Evolutionary conservation across 352 stramenopile genomes (phyloP), one percentile per base, ranked within the genome.

Genomic region (Pythium folliculosum): DNA sequence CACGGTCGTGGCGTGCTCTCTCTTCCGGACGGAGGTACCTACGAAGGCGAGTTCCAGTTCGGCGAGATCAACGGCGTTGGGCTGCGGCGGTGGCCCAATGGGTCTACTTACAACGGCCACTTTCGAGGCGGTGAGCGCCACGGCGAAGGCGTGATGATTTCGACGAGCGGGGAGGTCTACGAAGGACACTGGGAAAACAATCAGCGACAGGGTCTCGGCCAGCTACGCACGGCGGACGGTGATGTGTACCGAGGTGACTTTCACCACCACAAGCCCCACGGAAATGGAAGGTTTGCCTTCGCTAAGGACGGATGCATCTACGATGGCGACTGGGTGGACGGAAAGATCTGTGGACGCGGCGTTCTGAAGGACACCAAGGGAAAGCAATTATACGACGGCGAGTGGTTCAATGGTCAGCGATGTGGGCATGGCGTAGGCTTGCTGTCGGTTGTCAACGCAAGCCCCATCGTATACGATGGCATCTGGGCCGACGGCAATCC

Each of bases 21-120:
- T 0, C 67, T 88, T 3, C 51, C 58, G 5, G 72, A 79, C 32
- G 75, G 70, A 2, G 63, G 59, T 6, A 63, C 48, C 4, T 89
- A 89, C 60, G 77, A 89, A 66, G 79, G 82, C 13, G 71, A 78
- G 3, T 91, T 91, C 49, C n/a, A 58, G 1, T 50, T 80, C 47
- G 81, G 79, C 27, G 82, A 91, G 59, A 91, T 91, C n/a, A 72
- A 86, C 6, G 82, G 82, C 30, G 58, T 78, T 17, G 81, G 82
- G 0, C 53, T 91, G 14, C 77, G 81, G 16, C 65, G 74, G 14
- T 91, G 81, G 81, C 60, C 79, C 1, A 69, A 89, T 37, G 81
- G 82, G 6, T 75, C 77, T 14, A 85, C 81, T 21, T 91, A 89
- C 63, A 88, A 69, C 37, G 82, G 82, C 8, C 73, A 82, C 25